phyloP scores from a whole-genome alignment of 2,329 filamentous ascomycete species.

The Zalaria obscura region DNA sequence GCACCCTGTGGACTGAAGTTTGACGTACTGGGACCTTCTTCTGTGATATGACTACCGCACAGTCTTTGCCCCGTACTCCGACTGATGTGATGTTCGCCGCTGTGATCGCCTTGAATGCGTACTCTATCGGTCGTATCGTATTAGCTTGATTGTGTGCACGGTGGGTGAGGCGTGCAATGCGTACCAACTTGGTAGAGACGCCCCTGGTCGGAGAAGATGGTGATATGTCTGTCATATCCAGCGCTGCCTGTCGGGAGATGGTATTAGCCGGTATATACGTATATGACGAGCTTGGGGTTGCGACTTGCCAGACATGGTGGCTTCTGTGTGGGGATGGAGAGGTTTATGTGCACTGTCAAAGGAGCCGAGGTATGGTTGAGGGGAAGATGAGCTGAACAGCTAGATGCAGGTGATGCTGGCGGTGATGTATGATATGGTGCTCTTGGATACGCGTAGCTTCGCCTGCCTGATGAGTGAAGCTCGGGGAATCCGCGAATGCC shows the following conservation, averaged over 20 bases:
- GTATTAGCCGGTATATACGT: constrained; percentile 12
- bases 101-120: constrained; percentile 99
- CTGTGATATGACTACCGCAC: constrained; percentile 91
- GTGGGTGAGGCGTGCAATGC: constrained; percentile 23
- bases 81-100: constrained; percentile 98
- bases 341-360: neutral
- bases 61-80: constrained; percentile 90
- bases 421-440: too few species aligned
- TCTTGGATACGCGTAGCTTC: neutral
- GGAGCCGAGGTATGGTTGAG: too few species aligned
- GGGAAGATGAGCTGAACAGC: too few species aligned
- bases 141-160: constrained; percentile 3
- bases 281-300: constrained; percentile 8
- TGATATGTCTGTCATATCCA: constrained; percentile 97
- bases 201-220: constrained; percentile 98
- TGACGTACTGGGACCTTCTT: constrained; percentile 93
- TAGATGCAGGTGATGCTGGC: too few species aligned
- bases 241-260: constrained; percentile 48
- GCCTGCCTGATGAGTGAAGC: constrained; percentile 1
- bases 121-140: constrained; percentile 48
- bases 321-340: neutral
- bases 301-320: constrained; percentile 16
- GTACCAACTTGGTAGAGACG: constrained; percentile 98
- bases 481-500: neutral
- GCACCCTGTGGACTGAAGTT: neutral